Conservation (phyloP, 495 filamentous ascomycete species). For the Podospora comata region DNA sequence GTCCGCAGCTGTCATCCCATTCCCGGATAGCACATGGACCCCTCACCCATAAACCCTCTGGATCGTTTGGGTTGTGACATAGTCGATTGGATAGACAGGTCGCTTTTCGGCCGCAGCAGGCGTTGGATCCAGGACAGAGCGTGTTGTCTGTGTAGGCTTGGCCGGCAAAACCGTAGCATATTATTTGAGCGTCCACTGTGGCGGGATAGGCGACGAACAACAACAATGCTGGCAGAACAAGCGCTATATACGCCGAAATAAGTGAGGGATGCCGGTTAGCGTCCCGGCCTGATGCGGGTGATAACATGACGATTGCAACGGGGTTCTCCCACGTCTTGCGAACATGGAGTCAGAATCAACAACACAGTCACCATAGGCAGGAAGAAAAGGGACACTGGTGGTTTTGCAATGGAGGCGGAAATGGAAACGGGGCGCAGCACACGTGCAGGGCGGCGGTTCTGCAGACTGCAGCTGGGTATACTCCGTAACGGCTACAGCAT, state of each 20-base stretch:
- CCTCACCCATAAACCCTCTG: conserved; percentile 21
- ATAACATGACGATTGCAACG: background rate
- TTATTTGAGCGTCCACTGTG: background rate
- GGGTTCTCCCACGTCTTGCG: background rate
- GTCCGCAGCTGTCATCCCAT: conserved; percentile 26
- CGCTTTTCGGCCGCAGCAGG: conserved; percentile 23
- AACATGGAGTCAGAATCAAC: background rate
- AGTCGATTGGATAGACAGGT: conserved; percentile 28
- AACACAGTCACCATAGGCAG: background rate
- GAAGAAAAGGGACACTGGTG: background rate
- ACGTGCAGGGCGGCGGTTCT: no score
- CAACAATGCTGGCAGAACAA: background rate
- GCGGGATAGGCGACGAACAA: background rate
- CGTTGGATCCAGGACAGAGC: conserved; percentile 23
- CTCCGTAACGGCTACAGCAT: no score
- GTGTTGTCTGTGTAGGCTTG: conserved; percentile 17
- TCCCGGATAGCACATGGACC: conserved; percentile 24
- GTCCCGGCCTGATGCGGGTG: no score
- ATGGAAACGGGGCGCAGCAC: no score
- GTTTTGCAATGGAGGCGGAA: no score
- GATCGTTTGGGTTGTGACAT: conserved; percentile 21
- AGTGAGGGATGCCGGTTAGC: background rate
- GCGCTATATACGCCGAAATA: background rate
- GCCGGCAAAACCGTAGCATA: conserved; percentile 21
- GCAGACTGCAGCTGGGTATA: no score